These are phyloP conservation scores for Fusarium newnesense DNA, from an alignment of 2,329 filamentous ascomycete species.

Conservation along the genomic window DNA sequence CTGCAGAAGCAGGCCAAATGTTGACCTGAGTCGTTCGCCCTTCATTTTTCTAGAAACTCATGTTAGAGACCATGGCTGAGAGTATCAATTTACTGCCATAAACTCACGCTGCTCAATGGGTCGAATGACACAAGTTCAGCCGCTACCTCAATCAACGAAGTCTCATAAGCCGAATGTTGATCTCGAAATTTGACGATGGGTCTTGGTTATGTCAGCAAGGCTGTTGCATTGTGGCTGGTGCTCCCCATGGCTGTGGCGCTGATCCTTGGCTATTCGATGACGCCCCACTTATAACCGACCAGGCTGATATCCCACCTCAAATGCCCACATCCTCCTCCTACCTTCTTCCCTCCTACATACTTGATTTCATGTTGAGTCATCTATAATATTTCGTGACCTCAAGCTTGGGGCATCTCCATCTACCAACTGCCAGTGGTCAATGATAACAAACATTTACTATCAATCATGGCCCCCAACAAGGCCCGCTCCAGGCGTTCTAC, in stretches of 20 bases:
- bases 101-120: constrained; percentile 37
- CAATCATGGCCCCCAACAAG: constrained; percentile 31
- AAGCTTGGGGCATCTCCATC: background rate
- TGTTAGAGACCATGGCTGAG: constrained; percentile 3
- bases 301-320: constrained; percentile 40
- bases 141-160: constrained; percentile 33
- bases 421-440: background rate
- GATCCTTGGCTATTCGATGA: constrained; percentile 22
- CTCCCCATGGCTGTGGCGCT: constrained; percentile 21
- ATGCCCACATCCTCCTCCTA: constrained; percentile 21
- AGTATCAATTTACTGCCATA: background rate
- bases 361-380: constrained; percentile 17
- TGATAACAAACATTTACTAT: background rate
- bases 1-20: constrained; percentile 46
- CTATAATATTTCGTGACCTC: background rate
- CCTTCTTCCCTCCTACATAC: constrained; percentile 28
- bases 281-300: constrained; percentile 19
- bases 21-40: constrained; percentile 46
- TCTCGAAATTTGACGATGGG: constrained; percentile 46
- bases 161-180: constrained; percentile 30
- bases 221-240: constrained; percentile 22
- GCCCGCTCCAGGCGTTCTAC: constrained; percentile 7
- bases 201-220: constrained; percentile 49
- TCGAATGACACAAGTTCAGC: constrained; percentile 35
- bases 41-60: constrained; percentile 45